Evolutionary conservation across 2,329 filamentous ascomycete species (phyloP).

Genomic region (Zasmidium citrigriseum): DNA sequence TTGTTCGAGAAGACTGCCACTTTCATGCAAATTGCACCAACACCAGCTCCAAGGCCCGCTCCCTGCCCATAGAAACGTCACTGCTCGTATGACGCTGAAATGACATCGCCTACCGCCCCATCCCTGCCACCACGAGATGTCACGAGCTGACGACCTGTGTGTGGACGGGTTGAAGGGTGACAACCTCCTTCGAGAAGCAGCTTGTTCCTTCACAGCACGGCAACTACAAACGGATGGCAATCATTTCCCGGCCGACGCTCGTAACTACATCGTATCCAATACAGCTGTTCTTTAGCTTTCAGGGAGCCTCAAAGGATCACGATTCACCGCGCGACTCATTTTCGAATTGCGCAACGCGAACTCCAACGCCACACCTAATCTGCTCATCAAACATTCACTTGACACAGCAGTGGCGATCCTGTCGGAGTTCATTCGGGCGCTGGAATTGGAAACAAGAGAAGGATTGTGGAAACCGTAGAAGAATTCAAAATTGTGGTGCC

Average conservation of each 20-base stretch:
- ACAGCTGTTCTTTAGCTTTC: no score
- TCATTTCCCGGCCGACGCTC: slow-evolving; percentile 7
- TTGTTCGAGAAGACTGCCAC: slow-evolving; percentile 9
- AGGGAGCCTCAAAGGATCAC: slow-evolving; percentile 2
- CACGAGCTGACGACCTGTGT: slow-evolving; percentile 13
- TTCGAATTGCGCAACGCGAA: slow-evolving; percentile 2
- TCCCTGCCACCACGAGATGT: slow-evolving; percentile 17
- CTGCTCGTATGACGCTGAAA: slow-evolving; percentile 13
- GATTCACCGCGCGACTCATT: background rate
- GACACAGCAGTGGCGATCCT: background rate
- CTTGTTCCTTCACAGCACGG: background rate
- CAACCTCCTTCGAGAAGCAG: slow-evolving; percentile 11
- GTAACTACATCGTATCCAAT: background rate
- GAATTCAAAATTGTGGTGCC: slow-evolving; percentile 7
- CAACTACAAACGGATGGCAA: slow-evolving; percentile 1
- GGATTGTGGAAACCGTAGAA: slow-evolving; percentile 5
- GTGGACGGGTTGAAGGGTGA: slow-evolving; percentile 1
- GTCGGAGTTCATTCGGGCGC: slow-evolving; percentile 9
- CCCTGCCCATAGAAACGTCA: slow-evolving; percentile 12
- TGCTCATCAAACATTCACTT: background rate
- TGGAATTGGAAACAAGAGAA: slow-evolving; percentile 5
- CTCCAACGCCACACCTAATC: slow-evolving; percentile 8
- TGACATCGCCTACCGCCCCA: slow-evolving; percentile 2
- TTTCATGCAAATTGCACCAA: slow-evolving; percentile 2
- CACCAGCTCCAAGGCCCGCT: background rate